Conservation (phyloP, 2,329 filamentous ascomycete genomes). For the Lecanoromycetidae sp. region DNA sequence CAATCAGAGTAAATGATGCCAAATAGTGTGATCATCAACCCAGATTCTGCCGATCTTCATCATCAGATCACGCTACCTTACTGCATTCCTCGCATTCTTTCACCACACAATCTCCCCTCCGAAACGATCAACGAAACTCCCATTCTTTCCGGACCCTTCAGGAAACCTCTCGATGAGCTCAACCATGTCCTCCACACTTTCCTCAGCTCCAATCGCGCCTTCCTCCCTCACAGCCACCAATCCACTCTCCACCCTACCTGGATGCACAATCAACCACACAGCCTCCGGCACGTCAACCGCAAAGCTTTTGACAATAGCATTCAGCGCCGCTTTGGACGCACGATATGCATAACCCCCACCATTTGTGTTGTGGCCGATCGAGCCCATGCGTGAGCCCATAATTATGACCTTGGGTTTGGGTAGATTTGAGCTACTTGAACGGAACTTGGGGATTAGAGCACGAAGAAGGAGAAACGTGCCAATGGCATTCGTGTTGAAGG, state of each 20-base stretch:
- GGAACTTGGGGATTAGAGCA: conserved; percentile 1
- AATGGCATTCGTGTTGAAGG: background rate
- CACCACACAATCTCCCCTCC: conserved; percentile 1
- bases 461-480: conserved; percentile 1
- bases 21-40: too few relatives aligned
- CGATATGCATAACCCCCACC: conserved; percentile 8
- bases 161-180: background rate
- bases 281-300: conserved; percentile 1
- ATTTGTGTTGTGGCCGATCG: background rate
- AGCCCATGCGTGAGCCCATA: conserved; percentile 8
- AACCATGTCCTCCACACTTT: conserved; percentile 4
- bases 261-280: background rate
- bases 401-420: conserved; percentile 4
- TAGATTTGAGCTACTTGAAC: background rate
- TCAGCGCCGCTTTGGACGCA: conserved; percentile 6
- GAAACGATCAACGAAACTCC: conserved; percentile 6
- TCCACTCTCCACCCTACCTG: conserved; percentile 3
- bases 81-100: background rate
- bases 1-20: too few relatives aligned
- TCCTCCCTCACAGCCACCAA: conserved; percentile 7
- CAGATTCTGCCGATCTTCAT: too few relatives aligned
- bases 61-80: too few relatives aligned
- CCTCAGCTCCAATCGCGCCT: conserved; percentile 2
- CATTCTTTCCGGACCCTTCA: background rate
- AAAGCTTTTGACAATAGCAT: conserved; percentile 1